These are phyloP conservation scores for Carex kokanica DNA, from an alignment of 176 grass and related monocot genomes.

Conservation along the genomic window DNA sequence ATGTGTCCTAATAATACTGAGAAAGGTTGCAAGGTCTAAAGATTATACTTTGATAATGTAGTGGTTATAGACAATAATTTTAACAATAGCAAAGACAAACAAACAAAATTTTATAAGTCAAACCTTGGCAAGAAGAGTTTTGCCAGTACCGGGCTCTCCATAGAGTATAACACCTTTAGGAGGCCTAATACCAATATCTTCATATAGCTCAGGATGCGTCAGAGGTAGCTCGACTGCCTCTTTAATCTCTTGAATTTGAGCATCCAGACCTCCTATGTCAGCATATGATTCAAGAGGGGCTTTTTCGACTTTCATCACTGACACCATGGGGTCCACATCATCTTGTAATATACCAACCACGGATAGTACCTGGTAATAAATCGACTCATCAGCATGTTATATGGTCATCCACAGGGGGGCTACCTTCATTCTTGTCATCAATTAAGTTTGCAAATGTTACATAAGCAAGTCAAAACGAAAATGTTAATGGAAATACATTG, in stretches of 20 bases:
- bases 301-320: constrained; percentile 95
- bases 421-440: not conserved
- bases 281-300: constrained; percentile 85
- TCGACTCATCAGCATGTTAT: constrained; percentile 7
- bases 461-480: not conserved
- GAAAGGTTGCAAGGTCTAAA: not conserved
- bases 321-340: constrained; percentile 90
- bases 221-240: constrained; percentile 85
- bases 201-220: constrained; percentile 89
- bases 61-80: not conserved
- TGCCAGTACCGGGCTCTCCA: constrained; percentile 81
- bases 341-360: constrained; percentile 90
- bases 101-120: constrained; percentile 6
- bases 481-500: not conserved
- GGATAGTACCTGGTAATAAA: constrained; percentile 62
- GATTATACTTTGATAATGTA: not conserved
- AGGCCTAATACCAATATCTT: constrained; percentile 87
- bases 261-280: constrained; percentile 82
- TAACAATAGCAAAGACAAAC: not conserved
- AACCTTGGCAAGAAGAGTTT: constrained; percentile 89
- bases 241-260: constrained; percentile 95
- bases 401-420: not conserved
- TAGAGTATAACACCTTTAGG: constrained; percentile 90
- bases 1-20: too few species aligned
- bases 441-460: not conserved